phyloP scores from a whole-genome alignment of 176 grass and related monocot species.

The Triticum aestivum region DNA sequence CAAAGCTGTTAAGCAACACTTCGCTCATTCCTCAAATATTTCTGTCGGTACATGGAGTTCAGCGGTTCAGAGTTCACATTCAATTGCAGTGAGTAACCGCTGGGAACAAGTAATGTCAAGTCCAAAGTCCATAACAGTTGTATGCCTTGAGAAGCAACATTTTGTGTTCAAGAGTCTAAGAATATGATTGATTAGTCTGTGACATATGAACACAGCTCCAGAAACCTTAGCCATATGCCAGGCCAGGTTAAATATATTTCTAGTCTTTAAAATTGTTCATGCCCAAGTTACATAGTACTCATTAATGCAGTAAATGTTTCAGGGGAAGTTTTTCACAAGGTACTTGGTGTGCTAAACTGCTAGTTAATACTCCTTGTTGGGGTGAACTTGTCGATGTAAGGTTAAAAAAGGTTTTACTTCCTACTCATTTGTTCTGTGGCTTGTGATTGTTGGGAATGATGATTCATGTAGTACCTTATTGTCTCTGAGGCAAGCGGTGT shows the following conservation, averaged over 20 bases:
- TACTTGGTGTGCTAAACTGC: not conserved
- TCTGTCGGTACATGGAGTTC: not conserved
- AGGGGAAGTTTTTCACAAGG: not conserved
- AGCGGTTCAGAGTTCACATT: slow-evolving; percentile 17
- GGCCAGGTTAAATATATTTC: not conserved
- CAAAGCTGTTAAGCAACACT: not conserved
- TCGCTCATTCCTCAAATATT: slow-evolving; percentile 21
- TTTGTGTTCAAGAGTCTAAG: not conserved
- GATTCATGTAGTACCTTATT: slow-evolving; percentile 68
- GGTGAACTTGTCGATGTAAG: not conserved
- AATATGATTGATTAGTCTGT: slow-evolving; percentile 6
- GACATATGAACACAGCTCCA: slow-evolving; percentile 14
- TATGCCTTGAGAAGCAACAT: not conserved
- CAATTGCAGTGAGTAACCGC: slow-evolving; percentile 5
- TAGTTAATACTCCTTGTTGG: not conserved
- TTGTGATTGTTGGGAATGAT: slow-evolving; percentile 39
- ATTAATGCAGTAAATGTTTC: slow-evolving; percentile 22
- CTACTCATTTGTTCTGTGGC: slow-evolving; percentile 9
- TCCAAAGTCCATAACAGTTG: not conserved
- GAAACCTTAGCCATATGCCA: slow-evolving; percentile 19
- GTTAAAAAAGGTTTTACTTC: not conserved
- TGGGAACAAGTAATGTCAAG: not conserved
- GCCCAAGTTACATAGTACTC: not conserved
- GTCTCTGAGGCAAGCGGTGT: slow-evolving; percentile 63
- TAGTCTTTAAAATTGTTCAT: not conserved